A percentile compares a stretch with the other conserved stretches of the same genome.
These are phyloP conservation scores for Tricholoma sp. DNA, from an alignment of 768 basidiomycete species.

Conservation along the genomic window DNA sequence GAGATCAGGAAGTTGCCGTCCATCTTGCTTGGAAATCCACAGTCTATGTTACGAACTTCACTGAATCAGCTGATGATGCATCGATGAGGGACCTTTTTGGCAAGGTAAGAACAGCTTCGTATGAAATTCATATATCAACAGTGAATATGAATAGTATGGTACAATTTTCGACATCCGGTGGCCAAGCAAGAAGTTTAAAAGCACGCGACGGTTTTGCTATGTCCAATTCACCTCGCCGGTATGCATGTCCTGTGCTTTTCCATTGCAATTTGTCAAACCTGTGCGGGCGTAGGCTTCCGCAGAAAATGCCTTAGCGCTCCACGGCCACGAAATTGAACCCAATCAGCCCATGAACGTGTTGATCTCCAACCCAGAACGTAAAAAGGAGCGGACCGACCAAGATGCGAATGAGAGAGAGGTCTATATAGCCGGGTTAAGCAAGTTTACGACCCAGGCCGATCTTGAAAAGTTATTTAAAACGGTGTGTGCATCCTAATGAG, in stretches of 20 bases:
- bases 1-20: slow-evolving; percentile 72
- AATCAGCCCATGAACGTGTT: slow-evolving; percentile 68
- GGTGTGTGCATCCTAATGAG: slow-evolving; percentile 37
- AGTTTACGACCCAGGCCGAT: slow-evolving; percentile 71
- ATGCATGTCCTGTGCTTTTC: slow-evolving; percentile 23
- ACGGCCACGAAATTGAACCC: slow-evolving; percentile 70
- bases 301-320: slow-evolving; percentile 69
- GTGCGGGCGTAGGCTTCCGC: slow-evolving; percentile 48
- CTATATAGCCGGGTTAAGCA: slow-evolving; percentile 83
- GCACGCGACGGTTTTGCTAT: slow-evolving; percentile 88
- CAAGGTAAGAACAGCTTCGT: slow-evolving; percentile 44
- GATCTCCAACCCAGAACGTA: slow-evolving; percentile 87
- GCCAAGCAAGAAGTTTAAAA: slow-evolving; percentile 97
- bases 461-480: slow-evolving; percentile 72
- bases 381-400: slow-evolving; percentile 85
- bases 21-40: slow-evolving; percentile 93
- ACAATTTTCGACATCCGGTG: slow-evolving; percentile 91
- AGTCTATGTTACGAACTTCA: slow-evolving; percentile 94
- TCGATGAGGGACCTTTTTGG: slow-evolving; percentile 72
- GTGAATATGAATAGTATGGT: slow-evolving; percentile 58
- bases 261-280: not conserved
- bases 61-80: slow-evolving; percentile 75
- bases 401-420: slow-evolving; percentile 80
- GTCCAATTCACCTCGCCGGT: slow-evolving; percentile 87
- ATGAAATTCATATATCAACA: slow-evolving; percentile 3